A percentile compares a stretch with the other conserved stretches of the same genome.
phyloP scores from a whole-genome alignment of 75 land plant genomes.

The Pinus albicaulis region DNA sequence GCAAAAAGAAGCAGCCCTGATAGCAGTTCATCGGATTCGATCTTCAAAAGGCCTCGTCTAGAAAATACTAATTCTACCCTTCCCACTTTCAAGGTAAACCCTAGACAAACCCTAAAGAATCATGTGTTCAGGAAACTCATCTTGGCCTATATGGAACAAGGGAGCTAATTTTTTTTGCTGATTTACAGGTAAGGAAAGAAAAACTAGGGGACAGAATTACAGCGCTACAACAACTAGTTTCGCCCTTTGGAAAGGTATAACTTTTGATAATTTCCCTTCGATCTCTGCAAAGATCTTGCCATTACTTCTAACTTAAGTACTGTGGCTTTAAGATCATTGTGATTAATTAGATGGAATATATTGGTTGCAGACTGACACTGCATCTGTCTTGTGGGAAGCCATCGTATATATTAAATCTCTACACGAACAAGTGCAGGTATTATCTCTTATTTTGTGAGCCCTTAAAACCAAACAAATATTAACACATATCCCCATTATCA shows the following conservation, averaged over 20 bases:
- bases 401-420: slow-evolving; percentile 69
- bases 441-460: not conserved
- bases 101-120: too few species aligned
- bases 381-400: slow-evolving; percentile 74
- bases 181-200: slow-evolving; percentile 65
- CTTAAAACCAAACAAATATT: too few species aligned
- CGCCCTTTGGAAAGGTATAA: slow-evolving; percentile 82
- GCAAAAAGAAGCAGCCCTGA: not conserved
- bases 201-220: slow-evolving; percentile 74
- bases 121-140: too few species aligned
- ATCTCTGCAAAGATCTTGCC: too few species aligned
- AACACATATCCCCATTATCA: too few species aligned
- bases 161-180: too few species aligned
- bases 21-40: slow-evolving; percentile 5
- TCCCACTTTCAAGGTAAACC: slow-evolving; percentile 7
- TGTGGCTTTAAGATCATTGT: too few species aligned
- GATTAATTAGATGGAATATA: too few species aligned
- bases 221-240: slow-evolving; percentile 79
- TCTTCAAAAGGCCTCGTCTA: slow-evolving; percentile 6
- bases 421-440: slow-evolving; percentile 77
- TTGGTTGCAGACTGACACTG: slow-evolving; percentile 63
- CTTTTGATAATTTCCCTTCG: too few species aligned
- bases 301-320: too few species aligned
- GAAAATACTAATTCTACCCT: not conserved
- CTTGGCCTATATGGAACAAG: too few species aligned